Percentiles rank a stretch among this genome's conserved stretches.
Conservation (phyloP, 768 basidiomycete species). For the Amanita brunnescens region DNA sequence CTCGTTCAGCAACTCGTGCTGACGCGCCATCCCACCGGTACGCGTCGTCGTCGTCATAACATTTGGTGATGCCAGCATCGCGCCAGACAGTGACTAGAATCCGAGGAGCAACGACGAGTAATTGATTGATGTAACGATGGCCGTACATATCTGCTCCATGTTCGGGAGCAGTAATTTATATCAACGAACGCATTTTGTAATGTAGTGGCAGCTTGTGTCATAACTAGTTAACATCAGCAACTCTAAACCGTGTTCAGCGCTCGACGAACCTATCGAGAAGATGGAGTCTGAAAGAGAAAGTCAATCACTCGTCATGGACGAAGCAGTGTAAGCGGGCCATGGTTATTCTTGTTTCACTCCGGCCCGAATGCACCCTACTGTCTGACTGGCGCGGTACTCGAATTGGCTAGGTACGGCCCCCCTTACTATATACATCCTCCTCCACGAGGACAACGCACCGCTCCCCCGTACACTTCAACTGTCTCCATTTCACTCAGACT, state of each 20-base stretch:
- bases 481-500: neutral
- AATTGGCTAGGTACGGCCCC: neutral
- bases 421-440: neutral
- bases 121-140: neutral
- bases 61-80: neutral
- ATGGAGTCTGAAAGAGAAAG: too few relatives aligned
- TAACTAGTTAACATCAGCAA: too few relatives aligned
- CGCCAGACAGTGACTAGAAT: too few relatives aligned
- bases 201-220: too few relatives aligned
- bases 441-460: neutral
- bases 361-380: neutral
- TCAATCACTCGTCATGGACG: too few relatives aligned
- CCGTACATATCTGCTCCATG: neutral
- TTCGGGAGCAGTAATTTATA: too few relatives aligned
- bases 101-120: too few relatives aligned
- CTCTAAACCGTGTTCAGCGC: neutral
- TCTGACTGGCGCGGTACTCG: constrained; percentile 3
- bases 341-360: neutral
- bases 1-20: neutral
- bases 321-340: neutral
- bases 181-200: too few relatives aligned
- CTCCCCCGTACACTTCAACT: neutral
- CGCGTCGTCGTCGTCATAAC: neutral
- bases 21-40: neutral
- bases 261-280: neutral